phyloP scores from a whole-genome alignment of 169 alveolate species.

The Plasmodium falciparum region DNA sequence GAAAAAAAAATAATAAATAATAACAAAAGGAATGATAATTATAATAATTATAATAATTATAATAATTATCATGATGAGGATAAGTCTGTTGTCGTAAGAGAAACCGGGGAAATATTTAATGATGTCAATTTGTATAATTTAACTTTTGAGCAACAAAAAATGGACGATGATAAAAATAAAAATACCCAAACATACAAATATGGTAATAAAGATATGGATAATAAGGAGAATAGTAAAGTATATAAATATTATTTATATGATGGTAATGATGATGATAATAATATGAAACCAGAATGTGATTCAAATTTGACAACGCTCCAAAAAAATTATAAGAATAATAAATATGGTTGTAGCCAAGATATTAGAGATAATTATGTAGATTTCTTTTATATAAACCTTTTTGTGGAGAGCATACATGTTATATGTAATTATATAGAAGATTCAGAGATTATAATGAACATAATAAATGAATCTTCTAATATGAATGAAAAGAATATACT shows the following conservation, averaged over 20 bases:
- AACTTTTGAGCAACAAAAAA: background rate
- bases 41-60: no score
- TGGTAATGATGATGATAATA: background rate
- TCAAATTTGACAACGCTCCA: no score
- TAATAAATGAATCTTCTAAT: background rate
- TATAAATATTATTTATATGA: background rate
- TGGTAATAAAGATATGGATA: background rate
- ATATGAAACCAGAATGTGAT: background rate
- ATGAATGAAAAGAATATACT: background rate
- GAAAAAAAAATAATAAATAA: no score
- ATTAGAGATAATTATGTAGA: background rate
- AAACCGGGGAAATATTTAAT: background rate
- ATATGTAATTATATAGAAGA: conserved; percentile 12
- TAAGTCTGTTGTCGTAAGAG: background rate
- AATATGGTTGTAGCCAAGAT: no score
- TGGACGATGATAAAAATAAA: background rate
- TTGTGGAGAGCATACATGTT: conserved; percentile 32
- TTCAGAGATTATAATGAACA: background rate
- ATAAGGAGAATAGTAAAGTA: background rate
- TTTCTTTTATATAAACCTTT: background rate
- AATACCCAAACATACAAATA: background rate
- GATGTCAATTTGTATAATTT: background rate
- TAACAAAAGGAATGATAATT: no score
- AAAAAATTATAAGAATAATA: no score
- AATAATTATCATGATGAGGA: background rate